These are phyloP conservation scores for Ambispora gerdemannii DNA, from an alignment of 192 early-diverging fungal species.

Conservation along the genomic window DNA sequence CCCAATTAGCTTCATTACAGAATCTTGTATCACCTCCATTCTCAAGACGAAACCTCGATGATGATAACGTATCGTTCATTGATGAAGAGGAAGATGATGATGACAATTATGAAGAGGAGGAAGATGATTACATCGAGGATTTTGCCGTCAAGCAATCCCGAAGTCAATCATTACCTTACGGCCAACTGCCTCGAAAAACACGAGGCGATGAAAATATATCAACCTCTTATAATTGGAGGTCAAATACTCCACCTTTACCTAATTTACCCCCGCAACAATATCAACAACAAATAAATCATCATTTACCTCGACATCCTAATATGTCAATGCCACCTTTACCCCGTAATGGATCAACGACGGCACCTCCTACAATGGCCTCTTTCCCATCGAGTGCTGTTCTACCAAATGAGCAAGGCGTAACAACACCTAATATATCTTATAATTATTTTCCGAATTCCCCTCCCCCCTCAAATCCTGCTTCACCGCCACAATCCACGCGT, in stretches of 20 bases:
- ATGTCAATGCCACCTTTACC: constrained; percentile 41
- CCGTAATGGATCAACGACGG: constrained; percentile 34
- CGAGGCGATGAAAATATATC: constrained; percentile 37
- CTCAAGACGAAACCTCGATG: constrained; percentile 32
- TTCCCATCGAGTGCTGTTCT: neutral
- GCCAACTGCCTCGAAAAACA: constrained; percentile 31
- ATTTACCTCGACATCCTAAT: constrained; percentile 29
- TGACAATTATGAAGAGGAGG: constrained; percentile 40
- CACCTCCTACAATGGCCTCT: neutral
- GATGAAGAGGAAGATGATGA: constrained; percentile 52
- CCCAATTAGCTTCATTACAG: constrained; percentile 36
- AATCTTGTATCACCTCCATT: constrained; percentile 24
- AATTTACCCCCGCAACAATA: constrained; percentile 12
- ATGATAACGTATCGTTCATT: constrained; percentile 29
- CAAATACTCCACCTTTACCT: constrained; percentile 17
- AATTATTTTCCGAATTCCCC: constrained; percentile 50
- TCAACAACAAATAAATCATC: constrained; percentile 28
- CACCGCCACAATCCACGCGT: constrained; percentile 42
- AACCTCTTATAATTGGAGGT: constrained; percentile 35
- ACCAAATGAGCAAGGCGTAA: neutral
- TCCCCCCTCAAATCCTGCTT: constrained; percentile 55
- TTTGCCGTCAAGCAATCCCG: constrained; percentile 23
- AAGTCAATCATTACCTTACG: constrained; percentile 44
- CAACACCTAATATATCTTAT: constrained; percentile 35
- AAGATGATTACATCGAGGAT: constrained; percentile 34